phyloP scores from a whole-genome alignment of 257 asterid genomes.

The Oldenlandia corymbosa region DNA sequence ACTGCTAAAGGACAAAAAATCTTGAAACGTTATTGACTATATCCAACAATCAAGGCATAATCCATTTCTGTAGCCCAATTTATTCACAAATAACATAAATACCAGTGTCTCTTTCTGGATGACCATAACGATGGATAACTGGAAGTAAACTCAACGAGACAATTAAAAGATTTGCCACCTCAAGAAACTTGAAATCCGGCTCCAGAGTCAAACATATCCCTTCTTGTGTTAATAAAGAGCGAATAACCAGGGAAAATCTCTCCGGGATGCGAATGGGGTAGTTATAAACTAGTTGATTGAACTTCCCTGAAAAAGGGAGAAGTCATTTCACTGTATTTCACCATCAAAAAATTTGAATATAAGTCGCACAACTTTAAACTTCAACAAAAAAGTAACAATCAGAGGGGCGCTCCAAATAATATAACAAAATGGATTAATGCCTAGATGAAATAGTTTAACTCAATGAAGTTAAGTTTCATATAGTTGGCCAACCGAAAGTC shows the following conservation, averaged over 20 bases:
- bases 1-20: neutral
- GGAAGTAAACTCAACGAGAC: no score
- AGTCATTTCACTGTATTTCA: neutral
- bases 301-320: constrained; percentile 62
- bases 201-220: constrained; percentile 94
- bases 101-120: neutral
- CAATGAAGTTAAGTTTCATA: no score
- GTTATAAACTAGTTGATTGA: constrained; percentile 92
- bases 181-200: constrained; percentile 93
- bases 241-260: constrained; percentile 97
- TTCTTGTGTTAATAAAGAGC: constrained; percentile 97
- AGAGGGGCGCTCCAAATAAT: neutral
- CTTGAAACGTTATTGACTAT: neutral
- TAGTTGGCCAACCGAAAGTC: no score
- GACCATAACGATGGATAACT: no score
- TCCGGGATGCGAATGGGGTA: constrained; percentile 97
- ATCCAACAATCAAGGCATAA: neutral
- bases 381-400: neutral
- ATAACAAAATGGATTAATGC: neutral
- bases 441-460: neutral
- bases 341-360: neutral
- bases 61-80: neutral
- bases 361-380: neutral
- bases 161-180: constrained; percentile 46
- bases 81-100: neutral